phyloP scores from a whole-genome alignment of 2,329 filamentous ascomycete species.

The Microdochium trichocladiopsis region DNA sequence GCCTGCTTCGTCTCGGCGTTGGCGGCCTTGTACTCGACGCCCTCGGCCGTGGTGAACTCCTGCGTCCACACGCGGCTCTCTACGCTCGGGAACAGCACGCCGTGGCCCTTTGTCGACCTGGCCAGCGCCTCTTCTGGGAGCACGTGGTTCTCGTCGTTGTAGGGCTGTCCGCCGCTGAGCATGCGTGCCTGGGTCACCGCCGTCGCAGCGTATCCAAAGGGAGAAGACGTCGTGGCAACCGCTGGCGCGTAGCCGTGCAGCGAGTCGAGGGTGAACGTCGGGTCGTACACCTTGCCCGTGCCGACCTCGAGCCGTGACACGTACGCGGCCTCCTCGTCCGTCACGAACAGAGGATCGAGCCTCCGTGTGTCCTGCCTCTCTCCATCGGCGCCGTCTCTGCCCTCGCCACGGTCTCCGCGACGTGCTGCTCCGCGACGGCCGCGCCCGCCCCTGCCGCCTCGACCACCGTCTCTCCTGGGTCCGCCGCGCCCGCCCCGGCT shows the following conservation, averaged over 20 bases:
- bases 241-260: slow-evolving; percentile 30
- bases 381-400: slow-evolving; percentile 1
- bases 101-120: slow-evolving; percentile 15
- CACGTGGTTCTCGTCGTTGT: slow-evolving; percentile 14
- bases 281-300: slow-evolving; percentile 19
- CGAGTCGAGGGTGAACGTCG: slow-evolving; percentile 20
- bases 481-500: slow-evolving; percentile 4
- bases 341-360: not conserved
- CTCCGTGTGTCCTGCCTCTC: not conserved
- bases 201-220: slow-evolving; percentile 22
- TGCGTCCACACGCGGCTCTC: slow-evolving; percentile 22
- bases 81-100: slow-evolving; percentile 28
- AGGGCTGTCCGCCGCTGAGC: slow-evolving; percentile 27
- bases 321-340: not conserved
- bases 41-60: slow-evolving; percentile 7
- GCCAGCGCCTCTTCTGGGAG: slow-evolving; percentile 14
- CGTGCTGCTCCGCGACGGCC: slow-evolving; percentile 13
- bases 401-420: slow-evolving; percentile 2
- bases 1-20: slow-evolving; percentile 17
- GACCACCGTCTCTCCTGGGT: not conserved
- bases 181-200: slow-evolving; percentile 29
- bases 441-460: slow-evolving; percentile 4
- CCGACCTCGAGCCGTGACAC: slow-evolving; percentile 10
- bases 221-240: slow-evolving; percentile 19
- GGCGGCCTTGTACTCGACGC: slow-evolving; percentile 8